These are phyloP conservation scores for Fraxinus quadrangulata DNA, from an alignment of 257 asterid species.

Conservation along the genomic window DNA sequence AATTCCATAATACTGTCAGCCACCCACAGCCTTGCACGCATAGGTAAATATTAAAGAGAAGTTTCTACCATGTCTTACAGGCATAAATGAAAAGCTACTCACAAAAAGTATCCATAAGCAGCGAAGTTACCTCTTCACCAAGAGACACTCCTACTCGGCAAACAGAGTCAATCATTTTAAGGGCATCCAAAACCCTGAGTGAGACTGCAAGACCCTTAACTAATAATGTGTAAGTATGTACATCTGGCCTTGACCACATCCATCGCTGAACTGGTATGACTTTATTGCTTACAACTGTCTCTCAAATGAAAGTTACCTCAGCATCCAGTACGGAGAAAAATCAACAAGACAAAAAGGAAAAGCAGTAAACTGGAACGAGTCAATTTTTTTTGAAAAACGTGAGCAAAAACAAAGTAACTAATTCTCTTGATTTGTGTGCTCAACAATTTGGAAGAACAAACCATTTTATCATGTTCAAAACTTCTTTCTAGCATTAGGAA, in stretches of 20 bases:
- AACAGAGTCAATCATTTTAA: slow-evolving; percentile 59
- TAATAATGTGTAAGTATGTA: slow-evolving; percentile 56
- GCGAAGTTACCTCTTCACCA: slow-evolving; percentile 69
- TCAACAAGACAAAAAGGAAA: slow-evolving; percentile 2
- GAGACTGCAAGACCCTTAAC: slow-evolving; percentile 74
- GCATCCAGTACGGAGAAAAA: slow-evolving; percentile 14
- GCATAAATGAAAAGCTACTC: neutral
- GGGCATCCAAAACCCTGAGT: slow-evolving; percentile 84
- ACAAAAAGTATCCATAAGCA: neutral
- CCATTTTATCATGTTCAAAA: neutral
- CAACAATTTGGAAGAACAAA: slow-evolving; percentile 5
- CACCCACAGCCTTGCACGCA: neutral
- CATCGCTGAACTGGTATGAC: slow-evolving; percentile 54
- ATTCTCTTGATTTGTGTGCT: neutral
- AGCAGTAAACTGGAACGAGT: slow-evolving; percentile 7
- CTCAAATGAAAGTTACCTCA: slow-evolving; percentile 19
- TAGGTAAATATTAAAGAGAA: neutral
- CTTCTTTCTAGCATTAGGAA: neutral
- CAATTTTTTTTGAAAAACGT: neutral
- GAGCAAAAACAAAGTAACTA: neutral
- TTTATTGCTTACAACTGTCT: slow-evolving; percentile 49
- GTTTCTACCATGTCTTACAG: slow-evolving; percentile 11
- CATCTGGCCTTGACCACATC: slow-evolving; percentile 95
- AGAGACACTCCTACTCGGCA: slow-evolving; percentile 91
- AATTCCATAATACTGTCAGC: neutral